These are phyloP conservation scores for Suhomyces anneliseae DNA, from an alignment of 1,139 yeast species.

Conservation along the genomic window DNA sequence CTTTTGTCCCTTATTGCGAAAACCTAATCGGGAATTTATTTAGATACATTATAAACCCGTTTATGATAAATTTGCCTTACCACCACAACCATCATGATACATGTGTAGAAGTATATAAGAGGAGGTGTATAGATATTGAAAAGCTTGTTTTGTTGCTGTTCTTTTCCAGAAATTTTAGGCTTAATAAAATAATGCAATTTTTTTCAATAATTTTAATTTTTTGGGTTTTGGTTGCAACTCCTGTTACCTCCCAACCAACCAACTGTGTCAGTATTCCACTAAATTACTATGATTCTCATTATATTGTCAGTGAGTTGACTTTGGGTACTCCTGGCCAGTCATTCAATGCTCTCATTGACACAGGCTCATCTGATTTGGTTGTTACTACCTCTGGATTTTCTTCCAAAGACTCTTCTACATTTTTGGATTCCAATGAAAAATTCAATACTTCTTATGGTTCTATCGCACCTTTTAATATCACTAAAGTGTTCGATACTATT, in stretches of 20 bases:
- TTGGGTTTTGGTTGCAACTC: neutral
- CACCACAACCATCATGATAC: too few relatives aligned
- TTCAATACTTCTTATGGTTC: slow-evolving; percentile 18
- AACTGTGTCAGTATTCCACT: slow-evolving; percentile 7
- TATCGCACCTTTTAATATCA: slow-evolving; percentile 13
- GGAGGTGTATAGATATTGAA: too few relatives aligned
- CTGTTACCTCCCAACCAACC: too few relatives aligned
- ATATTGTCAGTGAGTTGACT: slow-evolving; percentile 14
- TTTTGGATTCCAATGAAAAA: slow-evolving; percentile 8
- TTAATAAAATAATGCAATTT: neutral
- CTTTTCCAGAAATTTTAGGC: neutral
- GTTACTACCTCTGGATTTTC: slow-evolving; percentile 13
- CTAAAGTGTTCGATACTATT: slow-evolving; percentile 15
- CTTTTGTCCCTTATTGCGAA: too few relatives aligned
- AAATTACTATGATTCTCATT: slow-evolving; percentile 3
- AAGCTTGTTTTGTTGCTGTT: too few relatives aligned
- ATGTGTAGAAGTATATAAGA: too few relatives aligned
- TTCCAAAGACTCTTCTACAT: slow-evolving; percentile 13
- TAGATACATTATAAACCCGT: too few relatives aligned
- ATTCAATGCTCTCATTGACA: slow-evolving; percentile 18
- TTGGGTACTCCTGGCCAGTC: slow-evolving; percentile 20
- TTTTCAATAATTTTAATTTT: neutral
- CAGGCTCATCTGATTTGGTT: slow-evolving; percentile 26
- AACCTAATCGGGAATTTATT: too few relatives aligned
- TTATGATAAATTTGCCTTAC: too few relatives aligned